Evolutionary conservation across 352 stramenopile genomes (phyloP), one percentile per base, ranked within the genome.

Genomic region (Lagenidium giganteum): DNA sequence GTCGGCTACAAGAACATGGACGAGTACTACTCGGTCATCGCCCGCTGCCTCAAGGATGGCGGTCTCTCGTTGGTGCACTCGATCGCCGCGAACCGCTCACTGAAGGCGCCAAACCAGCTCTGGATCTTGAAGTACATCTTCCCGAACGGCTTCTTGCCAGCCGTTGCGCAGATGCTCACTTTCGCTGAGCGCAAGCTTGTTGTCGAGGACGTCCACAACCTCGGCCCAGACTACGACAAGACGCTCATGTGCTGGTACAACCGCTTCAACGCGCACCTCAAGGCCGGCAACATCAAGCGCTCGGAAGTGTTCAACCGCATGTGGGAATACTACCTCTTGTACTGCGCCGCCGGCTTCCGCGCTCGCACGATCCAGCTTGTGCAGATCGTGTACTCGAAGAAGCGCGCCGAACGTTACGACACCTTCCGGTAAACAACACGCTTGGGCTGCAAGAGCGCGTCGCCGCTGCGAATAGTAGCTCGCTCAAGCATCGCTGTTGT

Each of bases 71-170:
- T 93, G 30, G 70, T 95, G 44, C 83, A 95, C 67, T 82, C 79
- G 31, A 90, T 93, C 34, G 74, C 76, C 16, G 73, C 86, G 27
- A 88, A 88, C 61, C 75, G 81, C 38, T 93, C 76, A 49, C 81
- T 85, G 46, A 83, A 92, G 70, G 81, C 84, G 29, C 70, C 74
- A 23, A 78, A 72, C 54, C 83, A 87, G 64, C 67, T 82, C 54
- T 95, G 86, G 74, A 88, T 95, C 51, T 74, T 92, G 50, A 92
- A 90, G 64, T 94, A 92, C 73, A 95, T 95, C 63, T 95, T 95
- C 61, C 84, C 84, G 18, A 93, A 93, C 42, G 84, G 84, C 47
- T 89, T 92, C 63, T 33, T 93, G 45, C 81, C 83, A 42, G 93
- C 74, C 34, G 56, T 86, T 16, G 65, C 71, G 44, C 75, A 91